Evolutionary conservation across 2,329 filamentous ascomycete genomes (phyloP).

Genomic region (Colletotrichum graminicola): DNA sequence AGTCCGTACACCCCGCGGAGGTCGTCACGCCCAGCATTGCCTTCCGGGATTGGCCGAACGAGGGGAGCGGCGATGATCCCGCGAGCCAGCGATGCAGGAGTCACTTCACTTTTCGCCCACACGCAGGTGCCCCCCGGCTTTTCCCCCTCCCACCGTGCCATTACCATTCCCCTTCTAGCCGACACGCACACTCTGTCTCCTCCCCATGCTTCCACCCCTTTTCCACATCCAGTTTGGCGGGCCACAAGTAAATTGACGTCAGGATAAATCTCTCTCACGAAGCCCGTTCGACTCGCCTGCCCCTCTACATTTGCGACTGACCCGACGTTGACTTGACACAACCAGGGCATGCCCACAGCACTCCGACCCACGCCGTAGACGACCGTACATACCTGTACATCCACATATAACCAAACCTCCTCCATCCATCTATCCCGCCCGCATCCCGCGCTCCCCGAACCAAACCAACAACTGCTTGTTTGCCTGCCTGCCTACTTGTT

Average conservation of each 20-base stretch:
- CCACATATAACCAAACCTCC: constrained; percentile 6
- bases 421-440: constrained; percentile 4
- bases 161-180: constrained; percentile 28
- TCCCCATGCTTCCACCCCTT: not conserved
- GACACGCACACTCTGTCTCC: not conserved
- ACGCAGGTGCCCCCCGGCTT: constrained; percentile 16
- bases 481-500: constrained; percentile 1
- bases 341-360: constrained; percentile 16
- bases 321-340: not conserved
- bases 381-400: not conserved
- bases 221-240: constrained; percentile 31
- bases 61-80: constrained; percentile 6
- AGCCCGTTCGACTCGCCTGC: constrained; percentile 24
- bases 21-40: constrained; percentile 5
- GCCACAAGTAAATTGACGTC: constrained; percentile 36
- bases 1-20: constrained; percentile 6
- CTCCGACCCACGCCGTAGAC: constrained; percentile 15
- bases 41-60: constrained; percentile 38
- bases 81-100: constrained; percentile 2
- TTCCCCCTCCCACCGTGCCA: not conserved
- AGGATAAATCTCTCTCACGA: constrained; percentile 26
- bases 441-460: constrained; percentile 20
- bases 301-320: constrained; percentile 6
- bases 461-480: not conserved
- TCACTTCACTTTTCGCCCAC: not conserved